Base-by-base conservation (phyloP, 2,329 filamentous ascomycete genomes). In the Trichoderma koningii region DNA sequence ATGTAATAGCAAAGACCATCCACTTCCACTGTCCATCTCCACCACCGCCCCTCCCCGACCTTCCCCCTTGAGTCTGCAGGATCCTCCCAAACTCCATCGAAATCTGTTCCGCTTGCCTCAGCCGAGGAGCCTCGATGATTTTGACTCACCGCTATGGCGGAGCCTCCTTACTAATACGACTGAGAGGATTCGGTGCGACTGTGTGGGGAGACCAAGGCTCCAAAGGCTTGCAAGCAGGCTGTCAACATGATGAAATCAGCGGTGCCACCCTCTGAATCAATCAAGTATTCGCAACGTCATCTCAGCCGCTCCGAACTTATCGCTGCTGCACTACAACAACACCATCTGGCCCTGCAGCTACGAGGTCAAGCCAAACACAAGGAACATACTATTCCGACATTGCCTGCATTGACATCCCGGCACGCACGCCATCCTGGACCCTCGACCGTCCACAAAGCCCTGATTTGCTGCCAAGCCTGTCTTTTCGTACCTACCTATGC, bases 131-230 rank as follows among this genome's bases (percentile, higher is more conserved):
- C 12, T 38, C 14, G 34, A 21, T 34, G 59, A 63, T 41, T 63
- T 41, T 63, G 60, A 63, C 60, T 63, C 60, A 63, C 60, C 60
- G 60, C 59, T 53, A 45, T 34, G 48, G 48, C 59, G 38, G 34
- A 42, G 47, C 59, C 47, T 62, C 48, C n/a, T 51, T 45, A 7
- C 28, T 45, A 42, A 15, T 19, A 6, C n/a, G 19, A 9, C 23
- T 17, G 30, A 12, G 15, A 21, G n/a, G 19, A 10, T n/a, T 57
- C 14, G 5, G 1, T 3, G n/a, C 7, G 26, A 34, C 42, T 5
- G 26, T 45, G 55, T 41, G 21, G 7, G 7, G 30, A 30, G 28
- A n/a, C 12, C 15, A n/a, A 19, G 30, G 28, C 28, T n/a, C 15
- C 48, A 10, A 17, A 15, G 26, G 21, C 21, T 15, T 19, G 42